Conservation (phyloP, 768 basidiomycete genomes). For the Sporobolomyces phaffii region DNA sequence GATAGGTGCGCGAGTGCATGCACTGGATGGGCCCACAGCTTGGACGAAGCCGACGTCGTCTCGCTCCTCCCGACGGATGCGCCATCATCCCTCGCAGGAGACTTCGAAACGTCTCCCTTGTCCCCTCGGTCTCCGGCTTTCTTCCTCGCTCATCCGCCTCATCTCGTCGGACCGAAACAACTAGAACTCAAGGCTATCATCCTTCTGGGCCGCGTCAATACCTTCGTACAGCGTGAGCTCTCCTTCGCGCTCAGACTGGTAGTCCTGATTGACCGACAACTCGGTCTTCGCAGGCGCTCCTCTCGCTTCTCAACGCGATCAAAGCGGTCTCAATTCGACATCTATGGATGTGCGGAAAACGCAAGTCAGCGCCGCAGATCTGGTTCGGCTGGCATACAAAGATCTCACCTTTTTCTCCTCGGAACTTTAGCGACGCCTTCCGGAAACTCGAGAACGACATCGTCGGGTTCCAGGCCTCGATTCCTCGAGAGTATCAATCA, state of each 20-base stretch:
- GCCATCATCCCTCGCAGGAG: background rate
- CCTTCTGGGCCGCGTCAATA: slow-evolving; percentile 15
- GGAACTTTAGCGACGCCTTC: slow-evolving; percentile 35
- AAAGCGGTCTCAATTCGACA: background rate
- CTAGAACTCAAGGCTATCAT: slow-evolving; percentile 28
- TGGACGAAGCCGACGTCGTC: slow-evolving; percentile 28
- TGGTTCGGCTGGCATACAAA: background rate
- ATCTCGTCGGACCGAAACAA: slow-evolving; percentile 15
- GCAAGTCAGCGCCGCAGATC: background rate
- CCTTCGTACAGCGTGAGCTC: slow-evolving; percentile 17
- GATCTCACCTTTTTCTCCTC: background rate
- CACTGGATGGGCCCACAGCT: slow-evolving; percentile 35
- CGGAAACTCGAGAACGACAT: slow-evolving; percentile 34
- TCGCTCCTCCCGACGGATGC: slow-evolving; percentile 13
- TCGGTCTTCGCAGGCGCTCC: slow-evolving; percentile 7
- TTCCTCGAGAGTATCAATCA: slow-evolving; percentile 39
- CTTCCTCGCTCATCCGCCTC: slow-evolving; percentile 23
- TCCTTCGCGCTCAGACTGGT: too few species aligned
- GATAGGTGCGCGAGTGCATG: slow-evolving; percentile 32
- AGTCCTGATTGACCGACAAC: background rate
- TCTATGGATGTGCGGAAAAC: slow-evolving; percentile 9
- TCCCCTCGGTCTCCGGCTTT: slow-evolving; percentile 13
- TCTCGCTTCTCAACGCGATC: background rate
- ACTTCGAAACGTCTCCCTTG: slow-evolving; percentile 4
- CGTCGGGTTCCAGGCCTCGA: slow-evolving; percentile 34